These are phyloP conservation scores for Prasinococcaceae sp. DNA, from an alignment of 139 green algal species.

Conservation along the genomic window DNA sequence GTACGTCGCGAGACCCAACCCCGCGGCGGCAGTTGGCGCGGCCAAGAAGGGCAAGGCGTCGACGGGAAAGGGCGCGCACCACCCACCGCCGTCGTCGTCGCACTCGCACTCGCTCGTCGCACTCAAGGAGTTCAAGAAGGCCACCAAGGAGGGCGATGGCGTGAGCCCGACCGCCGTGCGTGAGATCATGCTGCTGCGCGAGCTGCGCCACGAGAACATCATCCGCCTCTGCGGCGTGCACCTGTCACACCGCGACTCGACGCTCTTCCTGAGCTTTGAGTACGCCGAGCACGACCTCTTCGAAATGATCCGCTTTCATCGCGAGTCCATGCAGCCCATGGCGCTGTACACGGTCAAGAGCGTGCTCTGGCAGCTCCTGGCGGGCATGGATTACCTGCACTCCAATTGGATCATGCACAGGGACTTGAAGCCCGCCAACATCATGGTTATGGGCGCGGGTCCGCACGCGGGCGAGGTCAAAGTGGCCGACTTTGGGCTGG, in stretches of 20 bases:
- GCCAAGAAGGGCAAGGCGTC: slow-evolving; percentile 10
- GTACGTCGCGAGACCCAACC: slow-evolving; percentile 21
- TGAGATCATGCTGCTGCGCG: slow-evolving; percentile 21
- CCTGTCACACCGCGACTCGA: slow-evolving; percentile 24
- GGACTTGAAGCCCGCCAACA: slow-evolving; percentile 37
- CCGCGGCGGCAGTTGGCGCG: too few species aligned
- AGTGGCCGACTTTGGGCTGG: slow-evolving; percentile 36
- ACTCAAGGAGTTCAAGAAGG: slow-evolving; percentile 30
- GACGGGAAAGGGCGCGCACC: neutral
- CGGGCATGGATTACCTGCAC: slow-evolving; percentile 36
- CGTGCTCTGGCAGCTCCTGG: slow-evolving; percentile 36
- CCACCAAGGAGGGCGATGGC: slow-evolving; percentile 26
- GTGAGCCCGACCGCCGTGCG: slow-evolving; percentile 23
- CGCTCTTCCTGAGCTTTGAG: slow-evolving; percentile 29
- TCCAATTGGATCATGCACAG: slow-evolving; percentile 34
- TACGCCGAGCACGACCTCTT: slow-evolving; percentile 33
- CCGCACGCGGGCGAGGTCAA: slow-evolving; percentile 30
- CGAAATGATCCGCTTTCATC: slow-evolving; percentile 26
- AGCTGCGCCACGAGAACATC: slow-evolving; percentile 29
- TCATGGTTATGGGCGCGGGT: slow-evolving; percentile 30
- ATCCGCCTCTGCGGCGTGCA: slow-evolving; percentile 25
- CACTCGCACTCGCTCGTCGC: slow-evolving; percentile 1
- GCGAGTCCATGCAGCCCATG: slow-evolving; percentile 9
- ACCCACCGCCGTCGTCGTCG: too few species aligned
- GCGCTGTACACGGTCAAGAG: slow-evolving; percentile 30